Evolutionary conservation across 352 stramenopile species (phyloP), one percentile per base, ranked within the genome.

Genomic region (Phytophthora nicotianae): DNA sequence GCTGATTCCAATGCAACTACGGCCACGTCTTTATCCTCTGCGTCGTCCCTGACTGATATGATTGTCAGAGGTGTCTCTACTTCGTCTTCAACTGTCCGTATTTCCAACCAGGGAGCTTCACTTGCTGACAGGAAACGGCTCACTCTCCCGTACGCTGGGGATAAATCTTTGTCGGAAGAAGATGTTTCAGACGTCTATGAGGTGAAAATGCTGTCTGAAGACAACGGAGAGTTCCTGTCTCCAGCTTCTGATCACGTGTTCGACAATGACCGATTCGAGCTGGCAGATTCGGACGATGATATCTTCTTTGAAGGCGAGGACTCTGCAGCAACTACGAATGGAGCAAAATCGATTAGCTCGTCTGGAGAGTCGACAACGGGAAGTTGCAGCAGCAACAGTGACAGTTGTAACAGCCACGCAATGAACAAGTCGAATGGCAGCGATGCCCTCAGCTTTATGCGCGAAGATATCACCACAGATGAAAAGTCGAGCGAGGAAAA

Each of bases 301-400:
- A 72, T 66, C 14, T 72, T 65, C 26, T 24, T 62, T 38, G 59
- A 65, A 20, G 50, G 45, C 5, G 61, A 73, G 17, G 58, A 71
- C 19, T 83, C 72, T 58, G 42, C 42, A 33, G 50, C 50, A 59
- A 68, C 55, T 21, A 52, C 56, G 56, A 77, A 58, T 27, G 56
- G 46, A 11, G 41, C 52, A 13, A 77, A 81, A 53, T 80, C 77
- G 8, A 65, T 72, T 13, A 62, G 58, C 17, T 83, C 72, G 3
- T 72, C 63, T 23, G 77, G 69, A 49, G 77, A 75, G 40, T 86
- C 72, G 5, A 82, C 77, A 11, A 75, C 65, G 5, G 72, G 72
- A 50, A 81, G 70, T 17, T 76, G 70, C 42, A 70, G 60, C 26
- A 79, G 72, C 61, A 74, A 62, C n/a, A 68, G 46, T 43, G 59